Evolutionary conservation across 441 rosid genomes (phyloP).

Genomic region (Pelargonium cotyledonis): DNA sequence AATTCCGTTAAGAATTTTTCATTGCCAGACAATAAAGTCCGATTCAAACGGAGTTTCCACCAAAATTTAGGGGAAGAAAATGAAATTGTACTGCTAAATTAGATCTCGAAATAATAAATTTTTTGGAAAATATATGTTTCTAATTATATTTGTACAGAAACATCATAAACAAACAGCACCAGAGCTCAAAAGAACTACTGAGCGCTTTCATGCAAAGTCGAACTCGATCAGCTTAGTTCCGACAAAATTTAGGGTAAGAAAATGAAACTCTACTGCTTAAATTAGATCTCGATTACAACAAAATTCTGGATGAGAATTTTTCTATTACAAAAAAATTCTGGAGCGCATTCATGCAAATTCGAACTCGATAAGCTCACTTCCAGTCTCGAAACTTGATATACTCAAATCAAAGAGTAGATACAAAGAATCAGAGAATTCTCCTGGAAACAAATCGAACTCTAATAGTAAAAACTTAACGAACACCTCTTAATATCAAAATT

Average conservation of each 20-base stretch:
- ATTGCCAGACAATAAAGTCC: neutral
- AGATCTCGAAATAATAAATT: neutral
- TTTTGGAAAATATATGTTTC: neutral
- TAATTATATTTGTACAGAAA: neutral
- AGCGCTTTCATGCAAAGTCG: neutral
- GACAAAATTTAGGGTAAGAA: neutral
- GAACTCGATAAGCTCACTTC: neutral
- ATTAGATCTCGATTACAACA: neutral
- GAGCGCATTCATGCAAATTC: neutral
- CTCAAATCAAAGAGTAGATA: neutral
- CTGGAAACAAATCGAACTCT: neutral
- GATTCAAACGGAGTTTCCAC: neutral
- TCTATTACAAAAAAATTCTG: too few species aligned
- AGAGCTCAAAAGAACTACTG: neutral
- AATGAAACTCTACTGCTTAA: neutral
- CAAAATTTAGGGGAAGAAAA: neutral
- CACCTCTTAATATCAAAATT: neutral
- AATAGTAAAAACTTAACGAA: neutral
- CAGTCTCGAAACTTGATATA: neutral
- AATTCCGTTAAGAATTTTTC: neutral
- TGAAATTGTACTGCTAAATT: neutral
- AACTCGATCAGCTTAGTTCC: neutral
- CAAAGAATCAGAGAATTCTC: constrained; percentile 2
- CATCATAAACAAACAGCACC: neutral
- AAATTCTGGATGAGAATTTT: neutral